Evolutionary conservation across 495 filamentous ascomycete genomes (phyloP).

Genomic region (Astrocystis sublimbata): DNA sequence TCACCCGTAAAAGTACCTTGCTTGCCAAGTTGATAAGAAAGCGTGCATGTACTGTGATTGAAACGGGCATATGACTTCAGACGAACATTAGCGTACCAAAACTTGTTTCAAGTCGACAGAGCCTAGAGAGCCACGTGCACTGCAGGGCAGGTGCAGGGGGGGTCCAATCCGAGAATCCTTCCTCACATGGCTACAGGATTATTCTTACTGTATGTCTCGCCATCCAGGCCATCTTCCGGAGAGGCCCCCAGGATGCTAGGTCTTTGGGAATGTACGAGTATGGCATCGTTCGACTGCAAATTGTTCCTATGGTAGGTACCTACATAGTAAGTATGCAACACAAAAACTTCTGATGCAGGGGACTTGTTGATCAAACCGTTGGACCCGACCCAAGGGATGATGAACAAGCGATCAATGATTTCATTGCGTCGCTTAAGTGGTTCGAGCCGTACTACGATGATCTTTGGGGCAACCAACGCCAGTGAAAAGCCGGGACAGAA

Average conservation of each 20-base stretch:
- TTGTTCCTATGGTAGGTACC: not conserved
- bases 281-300: too few relatives aligned
- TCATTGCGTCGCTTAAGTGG: not conserved
- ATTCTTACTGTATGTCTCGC: too few relatives aligned
- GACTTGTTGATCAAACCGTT: constrained; percentile 2
- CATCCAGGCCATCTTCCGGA: too few relatives aligned
- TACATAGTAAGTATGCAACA: not conserved
- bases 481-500: not conserved
- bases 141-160: too few relatives aligned
- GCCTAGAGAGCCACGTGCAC: constrained; percentile 15
- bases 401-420: not conserved
- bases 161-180: not conserved
- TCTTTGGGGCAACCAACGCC: not conserved
- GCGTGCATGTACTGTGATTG: not conserved
- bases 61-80: not conserved
- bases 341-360: not conserved
- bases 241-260: too few relatives aligned
- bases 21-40: not conserved
- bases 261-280: too few relatives aligned
- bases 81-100: not conserved
- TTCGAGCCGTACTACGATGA: not conserved
- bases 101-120: not conserved
- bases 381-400: not conserved
- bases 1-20: not conserved
- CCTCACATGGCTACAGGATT: not conserved